A percentile compares a stretch with the other conserved stretches of the same genome.
Evolutionary conservation across 345 rosid species (phyloP).

Genomic region (Clausena lansium): DNA sequence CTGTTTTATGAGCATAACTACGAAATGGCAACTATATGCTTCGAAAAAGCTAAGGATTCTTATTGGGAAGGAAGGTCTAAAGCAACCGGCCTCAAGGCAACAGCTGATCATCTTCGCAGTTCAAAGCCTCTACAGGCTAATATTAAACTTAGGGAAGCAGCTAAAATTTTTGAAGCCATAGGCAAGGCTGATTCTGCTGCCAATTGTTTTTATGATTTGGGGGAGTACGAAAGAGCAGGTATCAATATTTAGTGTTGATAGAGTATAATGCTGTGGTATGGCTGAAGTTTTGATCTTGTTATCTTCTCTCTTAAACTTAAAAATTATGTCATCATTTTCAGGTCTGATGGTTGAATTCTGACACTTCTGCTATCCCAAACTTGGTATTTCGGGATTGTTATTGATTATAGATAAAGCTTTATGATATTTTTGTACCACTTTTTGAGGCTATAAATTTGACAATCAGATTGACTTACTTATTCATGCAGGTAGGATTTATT

Average conservation of each 20-base stretch:
- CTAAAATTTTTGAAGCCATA: conserved; percentile 42
- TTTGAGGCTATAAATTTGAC: neutral
- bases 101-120: conserved; percentile 34
- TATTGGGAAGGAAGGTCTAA: conserved; percentile 40
- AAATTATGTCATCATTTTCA: too few relatives aligned
- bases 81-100: conserved; percentile 38
- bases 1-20: conserved; percentile 39
- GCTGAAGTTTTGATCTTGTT: neutral
- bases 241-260: neutral
- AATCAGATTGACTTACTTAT: neutral
- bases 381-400: neutral
- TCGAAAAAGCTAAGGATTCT: conserved; percentile 42
- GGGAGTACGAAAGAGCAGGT: conserved; percentile 46
- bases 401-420: neutral
- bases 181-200: conserved; percentile 48
- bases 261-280: neutral
- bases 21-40: conserved; percentile 48
- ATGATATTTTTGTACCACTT: neutral
- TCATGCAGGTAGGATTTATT: conserved; percentile 35
- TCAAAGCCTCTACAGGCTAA: conserved; percentile 36
- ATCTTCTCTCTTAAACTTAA: neutral
- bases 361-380: neutral
- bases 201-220: conserved; percentile 35
- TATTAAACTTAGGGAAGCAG: conserved; percentile 40
- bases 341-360: too few relatives aligned